phyloP scores from a whole-genome alignment of 331 rosid genomes.

The Erythrophleum ivorense region DNA sequence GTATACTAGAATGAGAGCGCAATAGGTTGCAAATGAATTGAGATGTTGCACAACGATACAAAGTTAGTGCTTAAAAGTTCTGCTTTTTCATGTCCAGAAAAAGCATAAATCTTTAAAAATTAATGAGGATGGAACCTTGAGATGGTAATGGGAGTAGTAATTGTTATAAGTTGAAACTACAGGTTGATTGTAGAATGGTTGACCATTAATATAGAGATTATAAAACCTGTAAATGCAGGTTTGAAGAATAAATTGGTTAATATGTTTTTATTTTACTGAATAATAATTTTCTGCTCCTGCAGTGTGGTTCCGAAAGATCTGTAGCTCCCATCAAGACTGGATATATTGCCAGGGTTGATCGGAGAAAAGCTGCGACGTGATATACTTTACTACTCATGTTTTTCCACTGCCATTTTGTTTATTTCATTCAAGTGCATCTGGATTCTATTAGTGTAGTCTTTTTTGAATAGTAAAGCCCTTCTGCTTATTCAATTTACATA shows the following conservation, averaged over 20 bases:
- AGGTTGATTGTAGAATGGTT: no score
- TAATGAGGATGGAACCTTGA: not conserved
- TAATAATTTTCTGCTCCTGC: not conserved
- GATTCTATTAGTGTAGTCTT: conserved; percentile 4
- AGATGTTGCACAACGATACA: not conserved
- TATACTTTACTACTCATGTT: not conserved
- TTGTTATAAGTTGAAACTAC: not conserved
- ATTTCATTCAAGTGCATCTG: not conserved
- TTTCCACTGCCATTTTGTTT: not conserved
- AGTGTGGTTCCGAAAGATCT: conserved; percentile 32
- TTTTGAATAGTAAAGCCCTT: not conserved
- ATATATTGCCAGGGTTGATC: not conserved
- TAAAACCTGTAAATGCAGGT: no score
- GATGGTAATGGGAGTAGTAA: not conserved
- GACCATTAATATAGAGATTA: no score
- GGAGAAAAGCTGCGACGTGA: not conserved
- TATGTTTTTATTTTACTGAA: not conserved
- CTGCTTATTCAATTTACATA: not conserved
- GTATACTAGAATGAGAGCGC: not conserved
- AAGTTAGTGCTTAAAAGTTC: not conserved
- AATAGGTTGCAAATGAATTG: not conserved
- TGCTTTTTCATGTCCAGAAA: not conserved
- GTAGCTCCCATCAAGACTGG: conserved; percentile 17
- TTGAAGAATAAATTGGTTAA: not conserved
- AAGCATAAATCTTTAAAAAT: not conserved